phyloP scores from a whole-genome alignment of 2,329 filamentous ascomycete species.

The Alternaria dauci region DNA sequence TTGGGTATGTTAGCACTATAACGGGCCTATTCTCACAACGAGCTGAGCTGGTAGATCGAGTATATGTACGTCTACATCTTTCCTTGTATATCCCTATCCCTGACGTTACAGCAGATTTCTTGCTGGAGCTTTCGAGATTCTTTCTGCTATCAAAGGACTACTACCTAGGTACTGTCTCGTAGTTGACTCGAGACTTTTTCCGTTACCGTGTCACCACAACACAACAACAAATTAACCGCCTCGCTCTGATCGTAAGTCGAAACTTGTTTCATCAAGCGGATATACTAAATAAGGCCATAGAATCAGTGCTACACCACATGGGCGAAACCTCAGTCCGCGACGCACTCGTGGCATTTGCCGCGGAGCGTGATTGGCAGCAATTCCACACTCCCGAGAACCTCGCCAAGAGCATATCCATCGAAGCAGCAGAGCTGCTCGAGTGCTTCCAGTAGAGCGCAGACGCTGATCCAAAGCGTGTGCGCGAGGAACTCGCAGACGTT shows the following conservation, averaged over 20 bases:
- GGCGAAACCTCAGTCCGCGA: not conserved
- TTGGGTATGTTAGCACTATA: not conserved
- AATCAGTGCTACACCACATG: not conserved
- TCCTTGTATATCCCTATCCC: not conserved
- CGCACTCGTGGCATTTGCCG: not conserved
- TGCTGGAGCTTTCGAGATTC: not conserved
- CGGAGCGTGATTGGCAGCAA: not conserved
- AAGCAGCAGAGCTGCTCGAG: not conserved
- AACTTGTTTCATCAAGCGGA: not conserved
- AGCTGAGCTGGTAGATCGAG: not conserved
- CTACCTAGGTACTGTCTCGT: too few species aligned
- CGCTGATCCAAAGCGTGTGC: not conserved
- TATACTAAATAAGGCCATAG: not conserved
- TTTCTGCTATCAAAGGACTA: not conserved
- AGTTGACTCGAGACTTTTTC: not conserved
- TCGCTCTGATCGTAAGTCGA: not conserved
- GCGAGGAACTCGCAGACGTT: not conserved
- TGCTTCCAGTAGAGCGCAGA: not conserved
- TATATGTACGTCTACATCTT: not conserved
- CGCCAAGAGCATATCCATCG: not conserved
- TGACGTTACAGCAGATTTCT: not conserved
- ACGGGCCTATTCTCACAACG: not conserved
- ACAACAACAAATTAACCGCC: not conserved
- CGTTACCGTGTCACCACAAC: not conserved
- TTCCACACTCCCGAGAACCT: not conserved